Percentiles rank a stretch among this genome's conserved stretches.
These are phyloP conservation scores for Colletotrichum spinosum DNA, from an alignment of 2,329 filamentous ascomycete genomes.

Conservation along the genomic window DNA sequence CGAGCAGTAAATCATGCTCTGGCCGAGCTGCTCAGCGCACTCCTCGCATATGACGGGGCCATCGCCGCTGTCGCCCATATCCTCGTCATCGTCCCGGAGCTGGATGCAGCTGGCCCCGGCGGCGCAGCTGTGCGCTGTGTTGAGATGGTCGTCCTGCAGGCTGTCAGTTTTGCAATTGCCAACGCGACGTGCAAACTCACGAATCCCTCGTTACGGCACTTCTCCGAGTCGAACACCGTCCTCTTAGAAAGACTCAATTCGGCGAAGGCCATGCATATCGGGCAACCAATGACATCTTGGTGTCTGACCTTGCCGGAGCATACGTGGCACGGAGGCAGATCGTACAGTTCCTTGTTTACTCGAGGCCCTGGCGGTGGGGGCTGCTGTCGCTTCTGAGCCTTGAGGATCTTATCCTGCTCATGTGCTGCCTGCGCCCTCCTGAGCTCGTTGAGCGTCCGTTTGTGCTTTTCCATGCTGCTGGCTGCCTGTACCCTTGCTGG, in stretches of 20 bases:
- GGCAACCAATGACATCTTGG: conserved; percentile 55
- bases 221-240: conserved; percentile 59
- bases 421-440: conserved; percentile 59
- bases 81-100: conserved; percentile 52
- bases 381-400: conserved; percentile 48
- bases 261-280: conserved; percentile 57
- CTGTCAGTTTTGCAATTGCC: conserved; percentile 9
- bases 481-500: conserved; percentile 41
- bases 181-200: conserved; percentile 47
- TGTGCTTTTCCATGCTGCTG: conserved; percentile 51
- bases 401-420: conserved; percentile 56
- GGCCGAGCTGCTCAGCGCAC: conserved; percentile 51
- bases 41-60: conserved; percentile 54
- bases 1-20: conserved; percentile 56
- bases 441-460: conserved; percentile 57
- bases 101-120: conserved; percentile 55
- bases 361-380: conserved; percentile 42
- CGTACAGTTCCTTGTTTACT: conserved; percentile 48
- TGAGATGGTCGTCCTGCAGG: conserved; percentile 52
- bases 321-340: conserved; percentile 53
- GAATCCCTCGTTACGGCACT: conserved; percentile 53
- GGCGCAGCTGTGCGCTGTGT: conserved; percentile 54
- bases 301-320: conserved; percentile 50
- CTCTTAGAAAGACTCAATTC: conserved; percentile 51
- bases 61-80: conserved; percentile 48